Conservation (phyloP, 176 grass and related monocot genomes). For the Hsuehochloa calcarea region DNA sequence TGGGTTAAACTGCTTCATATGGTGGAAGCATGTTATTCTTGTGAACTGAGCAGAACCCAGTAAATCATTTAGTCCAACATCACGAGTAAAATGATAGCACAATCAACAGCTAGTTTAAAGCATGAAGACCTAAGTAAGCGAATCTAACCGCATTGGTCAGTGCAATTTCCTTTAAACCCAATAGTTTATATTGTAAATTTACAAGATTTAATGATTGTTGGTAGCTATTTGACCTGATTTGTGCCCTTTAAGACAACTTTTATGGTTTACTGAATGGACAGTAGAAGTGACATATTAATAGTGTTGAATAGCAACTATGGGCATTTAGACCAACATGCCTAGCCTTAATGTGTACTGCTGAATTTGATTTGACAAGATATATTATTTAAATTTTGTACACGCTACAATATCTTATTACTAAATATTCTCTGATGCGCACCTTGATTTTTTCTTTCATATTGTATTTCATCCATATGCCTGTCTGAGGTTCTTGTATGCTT, state of each 20-base stretch:
- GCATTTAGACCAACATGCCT: neutral
- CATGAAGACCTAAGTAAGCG: neutral
- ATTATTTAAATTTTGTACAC: neutral
- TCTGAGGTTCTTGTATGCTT: conserved; percentile 17
- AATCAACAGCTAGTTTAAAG: neutral
- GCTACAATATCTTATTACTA: neutral
- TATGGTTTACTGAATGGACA: neutral
- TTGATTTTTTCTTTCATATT: conserved; percentile 9
- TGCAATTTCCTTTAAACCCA: neutral
- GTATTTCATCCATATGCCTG: neutral
- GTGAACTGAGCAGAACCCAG: neutral
- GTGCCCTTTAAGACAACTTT: neutral
- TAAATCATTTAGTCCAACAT: conserved; percentile 9
- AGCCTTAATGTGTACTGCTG: neutral
- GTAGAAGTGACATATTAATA: neutral
- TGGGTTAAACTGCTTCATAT: neutral
- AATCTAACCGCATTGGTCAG: neutral
- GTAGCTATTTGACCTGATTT: neutral
- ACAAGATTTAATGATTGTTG: neutral
- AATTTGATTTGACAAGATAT: neutral
- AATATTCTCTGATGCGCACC: neutral
- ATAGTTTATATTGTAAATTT: neutral
- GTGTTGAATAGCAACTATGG: neutral
- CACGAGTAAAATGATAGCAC: neutral
- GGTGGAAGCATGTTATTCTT: neutral